Base-by-base conservation (phyloP, 768 basidiomycete species). In the Boletellus ananiceps region DNA sequence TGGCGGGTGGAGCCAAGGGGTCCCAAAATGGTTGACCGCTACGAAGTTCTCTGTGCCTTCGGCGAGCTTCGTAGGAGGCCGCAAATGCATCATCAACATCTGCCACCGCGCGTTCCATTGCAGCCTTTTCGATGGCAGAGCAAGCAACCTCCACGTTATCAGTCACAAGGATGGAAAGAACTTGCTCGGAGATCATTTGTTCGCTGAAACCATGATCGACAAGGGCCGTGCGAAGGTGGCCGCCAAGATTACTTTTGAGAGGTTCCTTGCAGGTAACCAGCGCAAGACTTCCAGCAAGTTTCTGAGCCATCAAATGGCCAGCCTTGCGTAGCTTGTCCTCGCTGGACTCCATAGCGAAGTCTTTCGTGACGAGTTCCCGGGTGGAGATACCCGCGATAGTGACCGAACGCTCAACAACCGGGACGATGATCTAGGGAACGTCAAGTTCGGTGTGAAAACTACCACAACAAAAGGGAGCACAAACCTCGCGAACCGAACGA, bases 341-440 rank as follows among this genome's bases (percentile, higher is more conserved):
- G 61, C 88, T 90, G 21, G 84, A 74, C 55, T 99, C 96, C 44
- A 89, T 91, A 3, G 88, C 93, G 56, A 94, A 99, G 67, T 99
- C 96, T 70, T 98, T 98, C 40, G 85, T 80, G 16, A 96, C 91
- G 9, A 99, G 75, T 64, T 99, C 96, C 34, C 93, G 79, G 15
- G 95, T 95, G 13, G 96, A 98, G 56, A 98, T 98, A 21, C 93
- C 93, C 11, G 95, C 95, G 56, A 99, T 98, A 1, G 96, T 98
- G 19, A 97, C 96, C 18, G 94, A 97, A 45, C 96, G 82, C 60
- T 99, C 96, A 19, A 99, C 94, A 44, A 99, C 95, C 5, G 96
- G 96, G 15, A 94, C 75, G 57, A 99, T 94, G 51, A 98, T 97
- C 85, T 93, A 40, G 38, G 45, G 52, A 34, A 40, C 21, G 53